A percentile compares a stretch with the other conserved stretches of the same genome.
These are phyloP conservation scores for Bretschneidera sinensis DNA, from an alignment of 345 rosid genomes.

Conservation along the genomic window DNA sequence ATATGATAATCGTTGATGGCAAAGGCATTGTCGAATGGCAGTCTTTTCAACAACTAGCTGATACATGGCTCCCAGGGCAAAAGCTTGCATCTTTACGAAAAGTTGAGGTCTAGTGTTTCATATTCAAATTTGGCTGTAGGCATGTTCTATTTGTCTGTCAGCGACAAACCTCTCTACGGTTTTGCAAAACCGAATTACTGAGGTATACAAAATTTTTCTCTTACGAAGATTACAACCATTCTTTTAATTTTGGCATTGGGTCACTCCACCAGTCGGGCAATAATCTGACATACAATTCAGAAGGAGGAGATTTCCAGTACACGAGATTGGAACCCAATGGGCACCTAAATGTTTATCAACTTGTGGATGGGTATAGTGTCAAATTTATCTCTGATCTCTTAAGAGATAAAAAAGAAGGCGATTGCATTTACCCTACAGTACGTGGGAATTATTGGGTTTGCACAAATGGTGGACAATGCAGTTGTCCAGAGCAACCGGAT, in stretches of 20 bases:
- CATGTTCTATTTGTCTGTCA: background rate
- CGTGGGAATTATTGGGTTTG: background rate
- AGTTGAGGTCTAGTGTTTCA: background rate
- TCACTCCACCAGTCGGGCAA: background rate
- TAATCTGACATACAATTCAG: background rate
- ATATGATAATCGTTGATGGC: no score
- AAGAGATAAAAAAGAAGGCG: background rate
- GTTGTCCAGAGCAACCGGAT: background rate
- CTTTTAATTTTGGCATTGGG: background rate
- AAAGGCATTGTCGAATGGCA: no score
- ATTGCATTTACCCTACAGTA: background rate
- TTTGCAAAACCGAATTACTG: no score
- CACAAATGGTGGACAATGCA: background rate
- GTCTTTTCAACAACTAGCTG: no score
- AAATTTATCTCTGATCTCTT: background rate
- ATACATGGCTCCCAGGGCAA: background rate
- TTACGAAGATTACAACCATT: background rate
- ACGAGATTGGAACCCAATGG: constrained; percentile 1
- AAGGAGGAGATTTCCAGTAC: background rate
- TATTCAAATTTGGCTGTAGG: background rate
- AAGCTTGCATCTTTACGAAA: background rate
- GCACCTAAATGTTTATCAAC: background rate
- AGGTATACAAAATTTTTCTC: background rate
- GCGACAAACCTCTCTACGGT: background rate
- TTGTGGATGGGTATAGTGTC: background rate